Conservation (phyloP, 106 monocot genomes). For the Agapanthus africanus region DNA sequence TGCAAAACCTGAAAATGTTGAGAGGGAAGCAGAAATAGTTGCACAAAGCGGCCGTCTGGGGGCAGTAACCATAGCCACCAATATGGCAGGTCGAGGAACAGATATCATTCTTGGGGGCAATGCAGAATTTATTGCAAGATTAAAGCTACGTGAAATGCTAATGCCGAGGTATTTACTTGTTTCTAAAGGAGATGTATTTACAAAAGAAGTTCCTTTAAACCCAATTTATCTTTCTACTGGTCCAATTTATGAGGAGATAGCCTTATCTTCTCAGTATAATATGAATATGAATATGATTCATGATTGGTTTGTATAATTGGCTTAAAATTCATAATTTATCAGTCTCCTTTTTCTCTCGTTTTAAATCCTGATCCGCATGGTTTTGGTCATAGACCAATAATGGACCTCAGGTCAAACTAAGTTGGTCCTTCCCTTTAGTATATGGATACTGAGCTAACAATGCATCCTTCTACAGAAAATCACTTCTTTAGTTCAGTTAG, state of each 20-base stretch:
- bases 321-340: background rate
- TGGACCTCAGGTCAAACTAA: background rate
- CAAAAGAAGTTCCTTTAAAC: background rate
- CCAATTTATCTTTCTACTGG: background rate
- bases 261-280: background rate
- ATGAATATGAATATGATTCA: background rate
- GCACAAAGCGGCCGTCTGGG: slow-evolving; percentile 96
- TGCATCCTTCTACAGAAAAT: background rate
- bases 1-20: slow-evolving; percentile 99
- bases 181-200: background rate
- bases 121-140: slow-evolving; percentile 95
- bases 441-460: background rate
- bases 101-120: slow-evolving; percentile 99
- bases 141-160: slow-evolving; percentile 88
- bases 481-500: background rate
- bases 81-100: slow-evolving; percentile 99
- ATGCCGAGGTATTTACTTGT: slow-evolving; percentile 74
- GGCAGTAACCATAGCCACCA: slow-evolving; percentile 95
- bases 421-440: background rate
- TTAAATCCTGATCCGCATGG: background rate
- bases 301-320: background rate
- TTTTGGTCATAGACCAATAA: background rate
- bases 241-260: background rate
- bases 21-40: slow-evolving; percentile 97
- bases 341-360: background rate